Base-by-base conservation (phyloP, 345 rosid species). In the Populus alba region DNA sequence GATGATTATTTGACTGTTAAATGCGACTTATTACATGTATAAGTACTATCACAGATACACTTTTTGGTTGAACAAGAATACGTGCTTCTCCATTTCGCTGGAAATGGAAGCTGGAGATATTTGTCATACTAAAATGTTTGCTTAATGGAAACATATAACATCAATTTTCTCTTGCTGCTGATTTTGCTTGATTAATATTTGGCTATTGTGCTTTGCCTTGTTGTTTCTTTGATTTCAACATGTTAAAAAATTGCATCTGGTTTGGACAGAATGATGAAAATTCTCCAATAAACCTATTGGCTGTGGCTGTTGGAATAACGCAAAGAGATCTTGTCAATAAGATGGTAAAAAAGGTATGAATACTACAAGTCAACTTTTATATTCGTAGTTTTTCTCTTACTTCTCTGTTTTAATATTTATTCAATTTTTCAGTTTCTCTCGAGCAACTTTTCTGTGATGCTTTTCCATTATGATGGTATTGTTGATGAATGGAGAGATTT, bases 381-480 rank as follows among this genome's bases (percentile, higher is more conserved):
- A 29, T 69, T 25, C 33, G 37, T 22, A 55, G 16, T 35, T 51
- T 73, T 51, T 49, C n/a, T 66, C 38, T 55, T 51, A 62, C 37
- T 55, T 29, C 31, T 57, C n/a, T 76, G 53, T 68, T 75, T 18
- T 55, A 35, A 23, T 37, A 71, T n/a, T 51, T 23, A 33, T 35
- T 45, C 25, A 27, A 69, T 68, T 25, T 61, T 88, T 82, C 92
- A 95, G 99, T 95, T 95, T 81, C 81, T 84, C 61, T 73, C 86
- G 53, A 85, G 86, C 77, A 86, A 88, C 65, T 93, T 93, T 29
- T 86, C 73, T 1, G 85, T 93, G 47, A 92, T 95, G 93, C 92
- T 95, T 80, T 95, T 95, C 87, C 99, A 95, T 81, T 95, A 95
- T 29, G 99, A 95, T 76, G 98, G 96, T 69, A 39, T 78, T 23